A percentile compares a stretch with the other conserved stretches of the same genome.
Conservation (phyloP, 768 basidiomycete genomes). For the Suillus decipiens region DNA sequence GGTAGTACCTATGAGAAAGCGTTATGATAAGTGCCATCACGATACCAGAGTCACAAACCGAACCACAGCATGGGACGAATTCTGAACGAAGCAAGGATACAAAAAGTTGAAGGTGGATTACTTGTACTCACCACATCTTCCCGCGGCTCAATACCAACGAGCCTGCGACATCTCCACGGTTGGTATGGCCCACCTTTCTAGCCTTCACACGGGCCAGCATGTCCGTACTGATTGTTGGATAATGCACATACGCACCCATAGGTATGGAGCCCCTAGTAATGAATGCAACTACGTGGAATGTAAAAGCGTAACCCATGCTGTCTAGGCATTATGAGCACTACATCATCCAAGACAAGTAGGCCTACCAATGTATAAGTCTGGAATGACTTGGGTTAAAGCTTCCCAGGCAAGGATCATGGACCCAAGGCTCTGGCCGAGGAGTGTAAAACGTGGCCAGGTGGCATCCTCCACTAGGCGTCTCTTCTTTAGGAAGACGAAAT, state of each 20-base stretch:
- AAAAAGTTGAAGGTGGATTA: conserved; percentile 1
- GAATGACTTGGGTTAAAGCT: conserved; percentile 75
- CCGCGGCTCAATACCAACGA: conserved; percentile 53
- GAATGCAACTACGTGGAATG: conserved; percentile 73
- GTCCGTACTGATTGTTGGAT: conserved; percentile 92
- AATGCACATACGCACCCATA: conserved; percentile 92
- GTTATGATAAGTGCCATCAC: conserved; percentile 3
- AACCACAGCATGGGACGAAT: not conserved
- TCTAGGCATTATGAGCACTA: conserved; percentile 48
- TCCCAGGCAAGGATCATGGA: conserved; percentile 84
- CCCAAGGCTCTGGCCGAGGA: conserved; percentile 89
- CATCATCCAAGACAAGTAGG: not conserved
- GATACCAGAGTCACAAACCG: not conserved
- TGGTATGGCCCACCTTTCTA: conserved; percentile 65
- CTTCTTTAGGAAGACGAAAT: conserved; percentile 79
- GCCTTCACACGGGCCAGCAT: conserved; percentile 84
- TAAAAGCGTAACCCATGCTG: conserved; percentile 98
- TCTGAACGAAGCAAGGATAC: not conserved
- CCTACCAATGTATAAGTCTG: conserved; percentile 90
- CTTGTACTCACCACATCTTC: conserved; percentile 60
- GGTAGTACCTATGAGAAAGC: conserved; percentile 70
- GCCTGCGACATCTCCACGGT: conserved; percentile 50
- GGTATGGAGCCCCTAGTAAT: conserved; percentile 58
- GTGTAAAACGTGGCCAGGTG: conserved; percentile 88
- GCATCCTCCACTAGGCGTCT: conserved; percentile 77